A percentile compares a stretch with the other conserved stretches of the same genome.
Conservation (phyloP, 257 asterid species). For the Jacaranda copaia region DNA sequence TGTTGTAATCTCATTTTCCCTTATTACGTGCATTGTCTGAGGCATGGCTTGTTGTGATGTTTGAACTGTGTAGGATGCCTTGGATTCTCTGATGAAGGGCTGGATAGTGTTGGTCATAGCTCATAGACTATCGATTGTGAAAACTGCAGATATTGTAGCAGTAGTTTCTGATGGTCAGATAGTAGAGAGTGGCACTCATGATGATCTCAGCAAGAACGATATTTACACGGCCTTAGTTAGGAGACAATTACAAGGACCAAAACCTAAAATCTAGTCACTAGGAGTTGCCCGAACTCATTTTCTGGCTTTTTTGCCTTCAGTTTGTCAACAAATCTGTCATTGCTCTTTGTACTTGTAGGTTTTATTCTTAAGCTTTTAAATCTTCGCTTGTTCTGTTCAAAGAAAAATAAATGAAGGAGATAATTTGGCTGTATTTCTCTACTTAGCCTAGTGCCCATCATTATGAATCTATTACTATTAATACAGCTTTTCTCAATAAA, state of each 20-base stretch:
- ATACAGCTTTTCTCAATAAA: neutral
- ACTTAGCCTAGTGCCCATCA: neutral
- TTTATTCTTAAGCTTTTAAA: neutral
- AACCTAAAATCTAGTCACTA: slow-evolving; percentile 42
- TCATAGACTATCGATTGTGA: slow-evolving; percentile 85
- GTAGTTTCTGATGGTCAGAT: slow-evolving; percentile 84
- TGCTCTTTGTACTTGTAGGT: neutral
- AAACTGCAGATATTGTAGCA: slow-evolving; percentile 84
- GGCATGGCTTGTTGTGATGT: neutral
- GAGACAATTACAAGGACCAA: slow-evolving; percentile 79
- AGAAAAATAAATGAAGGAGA: too few relatives aligned
- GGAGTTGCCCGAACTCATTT: too few relatives aligned
- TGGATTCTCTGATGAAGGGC: slow-evolving; percentile 89
- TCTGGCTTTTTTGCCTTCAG: too few relatives aligned
- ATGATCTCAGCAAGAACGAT: slow-evolving; percentile 64
- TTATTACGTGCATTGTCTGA: too few relatives aligned
- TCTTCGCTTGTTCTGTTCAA: neutral
- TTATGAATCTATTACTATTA: neutral
- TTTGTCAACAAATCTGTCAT: too few relatives aligned
- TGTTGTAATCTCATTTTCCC: too few relatives aligned
- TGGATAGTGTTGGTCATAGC: slow-evolving; percentile 90
- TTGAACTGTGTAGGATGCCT: slow-evolving; percentile 63
- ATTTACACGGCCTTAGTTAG: slow-evolving; percentile 75
- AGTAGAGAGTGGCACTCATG: slow-evolving; percentile 80
- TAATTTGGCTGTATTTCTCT: too few relatives aligned